Percentiles rank a stretch among this genome's conserved stretches.
phyloP scores from a whole-genome alignment of 1,139 yeast genomes.

The Saccharomycopsis crataegensis region DNA sequence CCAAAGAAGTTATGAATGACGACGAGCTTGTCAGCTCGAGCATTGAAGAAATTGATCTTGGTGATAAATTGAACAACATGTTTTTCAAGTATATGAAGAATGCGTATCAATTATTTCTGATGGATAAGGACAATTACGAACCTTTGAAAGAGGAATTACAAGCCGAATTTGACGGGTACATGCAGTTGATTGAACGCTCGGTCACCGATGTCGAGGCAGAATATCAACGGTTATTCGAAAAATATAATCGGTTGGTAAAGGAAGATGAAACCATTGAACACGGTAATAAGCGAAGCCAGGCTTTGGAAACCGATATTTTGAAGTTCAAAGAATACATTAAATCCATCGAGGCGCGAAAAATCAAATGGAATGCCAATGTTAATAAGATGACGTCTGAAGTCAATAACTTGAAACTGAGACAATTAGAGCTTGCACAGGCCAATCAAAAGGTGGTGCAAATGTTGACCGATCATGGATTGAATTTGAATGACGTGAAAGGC shows the following conservation, averaged over 20 bases:
- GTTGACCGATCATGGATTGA: conserved; percentile 48
- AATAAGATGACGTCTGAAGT: conserved; percentile 52
- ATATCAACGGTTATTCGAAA: conserved; percentile 30
- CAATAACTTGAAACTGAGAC: conserved; percentile 37
- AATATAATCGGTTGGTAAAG: conserved; percentile 28
- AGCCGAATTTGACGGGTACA: conserved; percentile 16
- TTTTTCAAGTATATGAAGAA: conserved; percentile 59
- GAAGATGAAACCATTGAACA: conserved; percentile 35
- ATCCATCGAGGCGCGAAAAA: conserved; percentile 55
- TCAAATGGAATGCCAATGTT: conserved; percentile 55
- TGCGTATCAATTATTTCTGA: conserved; percentile 61
- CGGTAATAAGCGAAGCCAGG: conserved; percentile 51
- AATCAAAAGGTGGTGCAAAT: conserved; percentile 40
- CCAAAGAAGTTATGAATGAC: conserved; percentile 10
- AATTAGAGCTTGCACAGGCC: conserved; percentile 37
- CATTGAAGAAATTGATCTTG: conserved; percentile 31
- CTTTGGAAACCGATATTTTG: conserved; percentile 62
- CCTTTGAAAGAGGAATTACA: conserved; percentile 53
- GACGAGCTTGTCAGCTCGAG: conserved; percentile 35
- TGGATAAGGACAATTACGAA: conserved; percentile 50
- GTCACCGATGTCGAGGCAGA: conserved; percentile 30
- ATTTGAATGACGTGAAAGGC: conserved; percentile 54
- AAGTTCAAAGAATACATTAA: conserved; percentile 68
- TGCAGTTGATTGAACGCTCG: conserved; percentile 9
- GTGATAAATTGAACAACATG: conserved; percentile 43